Conservation (phyloP, 1,139 yeast species). For the Kurtzmaniella quercitrusa region DNA sequence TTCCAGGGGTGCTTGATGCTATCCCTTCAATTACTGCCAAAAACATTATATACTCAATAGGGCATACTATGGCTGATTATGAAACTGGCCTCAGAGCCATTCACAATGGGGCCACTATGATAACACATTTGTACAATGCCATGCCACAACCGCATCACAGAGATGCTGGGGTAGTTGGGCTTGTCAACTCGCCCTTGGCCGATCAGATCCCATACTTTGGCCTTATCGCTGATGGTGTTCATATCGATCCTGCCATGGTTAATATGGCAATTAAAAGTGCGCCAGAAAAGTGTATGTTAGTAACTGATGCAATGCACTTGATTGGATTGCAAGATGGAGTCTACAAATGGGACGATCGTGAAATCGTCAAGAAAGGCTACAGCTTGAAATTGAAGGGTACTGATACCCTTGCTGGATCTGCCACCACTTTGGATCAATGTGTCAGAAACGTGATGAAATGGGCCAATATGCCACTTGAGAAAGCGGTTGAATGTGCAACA, state of each 20-base stretch:
- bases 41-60: conserved; percentile 47
- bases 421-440: conserved; percentile 54
- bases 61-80: conserved; percentile 53
- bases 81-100: conserved; percentile 48
- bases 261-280: conserved; percentile 50
- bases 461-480: conserved; percentile 47
- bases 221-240: conserved; percentile 59
- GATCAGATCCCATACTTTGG: conserved; percentile 48
- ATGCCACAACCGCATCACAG: conserved; percentile 68
- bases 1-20: conserved; percentile 48
- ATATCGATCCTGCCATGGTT: conserved; percentile 57
- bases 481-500: conserved; percentile 56
- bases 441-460: conserved; percentile 51
- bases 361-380: conserved; percentile 47
- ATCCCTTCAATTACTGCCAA: conserved; percentile 38
- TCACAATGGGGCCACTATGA: conserved; percentile 52
- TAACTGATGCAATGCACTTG: conserved; percentile 60
- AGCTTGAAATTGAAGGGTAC: conserved; percentile 51
- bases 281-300: conserved; percentile 54
- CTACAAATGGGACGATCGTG: conserved; percentile 47
- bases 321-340: conserved; percentile 50
- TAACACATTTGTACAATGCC: conserved; percentile 63
- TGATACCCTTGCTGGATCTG: conserved; percentile 60
- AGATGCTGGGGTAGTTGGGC: conserved; percentile 56
- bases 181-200: conserved; percentile 39